Conservation (phyloP, 2,329 filamentous ascomycete species). For the Pseudogymnoascus sp. region DNA sequence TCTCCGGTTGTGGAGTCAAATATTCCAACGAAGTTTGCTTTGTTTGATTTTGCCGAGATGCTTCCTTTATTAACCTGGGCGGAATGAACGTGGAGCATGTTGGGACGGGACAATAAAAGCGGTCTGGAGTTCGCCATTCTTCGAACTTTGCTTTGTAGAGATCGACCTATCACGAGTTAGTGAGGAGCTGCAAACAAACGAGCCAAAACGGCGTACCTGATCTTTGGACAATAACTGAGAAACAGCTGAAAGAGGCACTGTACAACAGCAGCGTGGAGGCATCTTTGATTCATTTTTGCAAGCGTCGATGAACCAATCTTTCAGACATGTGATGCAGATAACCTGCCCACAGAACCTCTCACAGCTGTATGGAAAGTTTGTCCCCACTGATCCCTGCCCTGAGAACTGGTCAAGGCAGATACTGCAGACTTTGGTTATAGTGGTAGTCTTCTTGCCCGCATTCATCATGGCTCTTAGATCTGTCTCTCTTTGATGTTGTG, state of each 20-base stretch:
- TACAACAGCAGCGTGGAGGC: constrained; percentile 41
- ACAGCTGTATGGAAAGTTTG: background rate
- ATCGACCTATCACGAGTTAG: constrained; percentile 17
- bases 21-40: background rate
- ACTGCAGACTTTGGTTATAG: background rate
- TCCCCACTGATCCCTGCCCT: background rate
- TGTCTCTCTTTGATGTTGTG: background rate
- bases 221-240: constrained; percentile 31
- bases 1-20: background rate
- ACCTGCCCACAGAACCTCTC: background rate
- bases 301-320: constrained; percentile 37
- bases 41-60: background rate
- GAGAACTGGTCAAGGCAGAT: background rate
- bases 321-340: constrained; percentile 33
- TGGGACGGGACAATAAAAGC: constrained; percentile 43
- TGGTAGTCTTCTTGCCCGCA: background rate
- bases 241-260: constrained; percentile 38
- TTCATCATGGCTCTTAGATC: background rate
- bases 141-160: constrained; percentile 41
- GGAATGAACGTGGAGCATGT: constrained; percentile 45
- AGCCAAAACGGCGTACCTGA: constrained; percentile 23
- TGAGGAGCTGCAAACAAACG: background rate
- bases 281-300: constrained; percentile 36
- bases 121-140: constrained; percentile 40
- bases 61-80: constrained; percentile 23